A percentile compares a stretch with the other conserved stretches of the same genome.
Conservation (phyloP, 169 alveolate species). For the Eimeria maxima region DNA sequence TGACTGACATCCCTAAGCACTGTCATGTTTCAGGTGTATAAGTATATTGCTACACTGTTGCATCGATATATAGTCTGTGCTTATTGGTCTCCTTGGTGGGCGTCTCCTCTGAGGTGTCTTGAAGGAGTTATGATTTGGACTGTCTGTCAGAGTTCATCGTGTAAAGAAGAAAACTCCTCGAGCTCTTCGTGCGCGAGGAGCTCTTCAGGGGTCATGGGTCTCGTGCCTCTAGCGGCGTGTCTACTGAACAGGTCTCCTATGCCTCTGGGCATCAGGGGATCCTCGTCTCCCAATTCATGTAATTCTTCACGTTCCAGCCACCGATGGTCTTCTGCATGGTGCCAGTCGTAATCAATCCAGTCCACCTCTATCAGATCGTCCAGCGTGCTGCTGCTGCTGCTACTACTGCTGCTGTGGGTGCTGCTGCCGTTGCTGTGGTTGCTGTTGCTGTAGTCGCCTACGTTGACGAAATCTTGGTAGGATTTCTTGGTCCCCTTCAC, state of each 20-base stretch:
- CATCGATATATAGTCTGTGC: too few species aligned
- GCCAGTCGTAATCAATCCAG: conserved; percentile 80
- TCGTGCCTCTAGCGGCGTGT: conserved; percentile 7
- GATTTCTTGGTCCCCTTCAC: background rate
- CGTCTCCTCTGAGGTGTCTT: too few species aligned
- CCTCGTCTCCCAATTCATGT: conserved; percentile 14
- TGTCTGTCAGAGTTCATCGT: conserved; percentile 46
- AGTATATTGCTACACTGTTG: too few species aligned
- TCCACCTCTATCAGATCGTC: conserved; percentile 63
- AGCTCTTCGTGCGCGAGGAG: conserved; percentile 60
- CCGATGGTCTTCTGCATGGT: conserved; percentile 56
- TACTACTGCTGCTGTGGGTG: conserved; percentile 18
- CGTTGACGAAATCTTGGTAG: conserved; percentile 27
- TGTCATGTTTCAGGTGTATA: too few species aligned
- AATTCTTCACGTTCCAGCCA: conserved; percentile 66
- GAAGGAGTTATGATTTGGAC: too few species aligned
- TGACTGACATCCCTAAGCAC: too few species aligned
- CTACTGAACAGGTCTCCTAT: background rate
- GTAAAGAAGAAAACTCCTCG: conserved; percentile 18
- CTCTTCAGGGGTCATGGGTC: conserved; percentile 70
- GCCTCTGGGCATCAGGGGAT: conserved; percentile 9
- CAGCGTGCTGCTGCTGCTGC: background rate
- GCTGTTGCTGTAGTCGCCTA: background rate
- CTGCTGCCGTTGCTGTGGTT: background rate
- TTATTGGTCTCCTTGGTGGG: too few species aligned